Base-by-base conservation (phyloP, 1,139 yeast species). In the Ogataea hybrid region DNA sequence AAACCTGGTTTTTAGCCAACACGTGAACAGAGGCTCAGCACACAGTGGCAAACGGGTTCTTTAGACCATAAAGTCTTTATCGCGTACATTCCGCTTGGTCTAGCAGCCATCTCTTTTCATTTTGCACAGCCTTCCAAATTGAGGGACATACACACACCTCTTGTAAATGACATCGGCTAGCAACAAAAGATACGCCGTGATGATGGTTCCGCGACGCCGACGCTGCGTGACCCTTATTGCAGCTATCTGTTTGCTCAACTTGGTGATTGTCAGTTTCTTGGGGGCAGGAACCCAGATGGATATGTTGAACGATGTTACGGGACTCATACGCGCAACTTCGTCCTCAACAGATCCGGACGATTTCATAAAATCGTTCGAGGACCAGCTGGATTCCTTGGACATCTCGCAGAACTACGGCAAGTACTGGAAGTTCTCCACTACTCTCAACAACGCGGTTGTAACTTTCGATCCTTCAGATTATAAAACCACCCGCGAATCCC, bases 391-490 rank as follows among this genome's bases (percentile, higher is more conserved):
- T n/a, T 11, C 21, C 6, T 28, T 44, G 5, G 37, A 42, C 22
- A 31, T 42, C 3, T 30, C 43, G 4, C 14, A 35, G 2, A 46
- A 49, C 32, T 41, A 44, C 28, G 35, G 37, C 17, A 39, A 41
- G 35, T 48, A 46, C 30, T 50, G 56, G 57, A 46, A 41, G 32
- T 50, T 50, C 35, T 41, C 47, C 44, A 67, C 37, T 52, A 67
- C 49, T 68, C 67, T 54, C 59, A 69, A 29, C 65, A 67, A 53
- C 65, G 72, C 55, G 56, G 52, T 38, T 60, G 63, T 52, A 50
- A 54, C 25, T 51, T 43, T 54, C 25, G 33, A 53, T 28, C 30
- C 50, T 6, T 17, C 34, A 2, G 35, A 33, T 6, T 56, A 55
- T 36, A 9, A 31, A 8, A 17, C 37, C 2, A 20, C 18, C 6